A percentile compares a stretch with the other conserved stretches of the same genome.
phyloP scores from a whole-genome alignment of 129 eudicot genomes.

The Helianthus tuberosus region DNA sequence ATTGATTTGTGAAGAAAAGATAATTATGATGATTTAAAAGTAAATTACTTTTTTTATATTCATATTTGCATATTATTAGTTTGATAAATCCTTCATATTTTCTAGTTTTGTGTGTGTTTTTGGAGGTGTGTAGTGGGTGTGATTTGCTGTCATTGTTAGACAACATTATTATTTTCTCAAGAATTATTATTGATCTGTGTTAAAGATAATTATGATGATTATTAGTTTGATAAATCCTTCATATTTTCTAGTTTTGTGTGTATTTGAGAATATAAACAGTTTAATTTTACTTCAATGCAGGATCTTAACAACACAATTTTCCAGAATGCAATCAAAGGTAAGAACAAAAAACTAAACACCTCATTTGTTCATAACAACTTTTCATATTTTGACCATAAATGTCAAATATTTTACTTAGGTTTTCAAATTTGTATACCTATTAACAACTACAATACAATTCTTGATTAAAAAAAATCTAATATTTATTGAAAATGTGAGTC shows the following conservation, averaged over 20 bases:
- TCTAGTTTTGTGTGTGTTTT: too few relatives aligned
- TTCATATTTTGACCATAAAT: conserved; percentile 12
- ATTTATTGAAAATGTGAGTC: conserved; percentile 7
- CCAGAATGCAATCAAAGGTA: conserved; percentile 80
- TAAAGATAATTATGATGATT: too few relatives aligned
- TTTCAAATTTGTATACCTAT: conserved; percentile 1
- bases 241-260: conserved; percentile 11
- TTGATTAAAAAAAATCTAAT: background rate
- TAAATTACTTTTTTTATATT: too few relatives aligned
- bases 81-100: too few relatives aligned
- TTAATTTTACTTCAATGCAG: conserved; percentile 51
- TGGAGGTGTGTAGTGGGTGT: too few relatives aligned
- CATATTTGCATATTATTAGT: too few relatives aligned
- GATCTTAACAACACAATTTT: conserved; percentile 68
- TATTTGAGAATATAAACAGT: background rate
- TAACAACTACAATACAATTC: background rate
- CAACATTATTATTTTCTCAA: too few relatives aligned
- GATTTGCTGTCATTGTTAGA: too few relatives aligned
- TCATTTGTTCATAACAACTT: conserved; percentile 1
- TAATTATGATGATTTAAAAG: too few relatives aligned
- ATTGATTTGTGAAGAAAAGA: too few relatives aligned
- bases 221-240: too few relatives aligned
- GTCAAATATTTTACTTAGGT: conserved; percentile 1
- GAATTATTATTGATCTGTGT: too few relatives aligned
- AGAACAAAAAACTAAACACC: background rate